phyloP scores from a whole-genome alignment of 495 filamentous ascomycete genomes.

The Podospora comata region DNA sequence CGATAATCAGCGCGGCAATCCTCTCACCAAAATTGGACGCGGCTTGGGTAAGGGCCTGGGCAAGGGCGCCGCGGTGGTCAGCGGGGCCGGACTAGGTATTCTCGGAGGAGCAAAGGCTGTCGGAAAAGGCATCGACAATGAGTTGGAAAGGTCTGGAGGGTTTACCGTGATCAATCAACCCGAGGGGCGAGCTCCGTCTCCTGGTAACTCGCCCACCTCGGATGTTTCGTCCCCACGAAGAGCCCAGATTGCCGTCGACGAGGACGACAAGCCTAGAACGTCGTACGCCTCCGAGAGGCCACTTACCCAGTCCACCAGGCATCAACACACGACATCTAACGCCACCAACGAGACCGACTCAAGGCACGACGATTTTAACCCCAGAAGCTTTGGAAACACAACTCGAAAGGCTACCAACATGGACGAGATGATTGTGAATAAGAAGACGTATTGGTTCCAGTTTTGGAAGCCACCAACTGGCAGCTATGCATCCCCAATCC shows the following conservation, averaged over 20 bases:
- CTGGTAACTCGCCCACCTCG: background rate
- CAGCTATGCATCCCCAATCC: constrained; percentile 51
- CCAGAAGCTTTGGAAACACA: constrained; percentile 40
- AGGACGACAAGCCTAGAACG: constrained; percentile 28
- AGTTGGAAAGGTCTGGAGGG: constrained; percentile 55
- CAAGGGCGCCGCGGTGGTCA: constrained; percentile 39
- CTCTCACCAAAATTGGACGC: constrained; percentile 37
- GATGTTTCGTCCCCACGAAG: background rate
- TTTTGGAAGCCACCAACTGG: constrained; percentile 55
- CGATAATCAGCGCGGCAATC: background rate
- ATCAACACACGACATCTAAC: constrained; percentile 36
- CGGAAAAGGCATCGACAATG: constrained; percentile 58
- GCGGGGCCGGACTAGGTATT: constrained; percentile 39
- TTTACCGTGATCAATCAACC: constrained; percentile 40
- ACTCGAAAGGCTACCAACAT: constrained; percentile 43
- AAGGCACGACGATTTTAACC: constrained; percentile 31
- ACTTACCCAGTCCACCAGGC: constrained; percentile 23
- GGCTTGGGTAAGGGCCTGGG: constrained; percentile 38
- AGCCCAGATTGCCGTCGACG: constrained; percentile 12
- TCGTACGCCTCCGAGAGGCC: constrained; percentile 36
- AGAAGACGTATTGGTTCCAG: constrained; percentile 48
- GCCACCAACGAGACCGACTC: constrained; percentile 35
- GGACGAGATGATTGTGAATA: constrained; percentile 41
- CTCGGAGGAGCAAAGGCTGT: constrained; percentile 53
- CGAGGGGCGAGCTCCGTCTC: background rate